Evolutionary conservation across 2,329 filamentous ascomycete genomes (phyloP).

Genomic region (Thielaviopsis cerberus): DNA sequence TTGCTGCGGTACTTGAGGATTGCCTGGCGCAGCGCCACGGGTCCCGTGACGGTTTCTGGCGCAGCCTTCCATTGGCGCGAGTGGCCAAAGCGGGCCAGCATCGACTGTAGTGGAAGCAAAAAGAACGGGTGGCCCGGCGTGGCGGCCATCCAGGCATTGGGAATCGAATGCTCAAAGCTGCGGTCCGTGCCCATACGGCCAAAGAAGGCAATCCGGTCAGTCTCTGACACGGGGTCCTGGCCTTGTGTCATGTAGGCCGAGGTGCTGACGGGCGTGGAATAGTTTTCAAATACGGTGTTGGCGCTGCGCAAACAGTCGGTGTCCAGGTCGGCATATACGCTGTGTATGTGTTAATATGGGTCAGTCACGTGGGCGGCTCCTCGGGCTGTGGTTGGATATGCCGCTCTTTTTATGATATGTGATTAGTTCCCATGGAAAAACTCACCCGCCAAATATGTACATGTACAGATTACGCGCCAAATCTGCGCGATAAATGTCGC

Average conservation of each 20-base stretch:
- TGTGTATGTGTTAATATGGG: not conserved
- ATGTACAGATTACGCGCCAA: constrained; percentile 20
- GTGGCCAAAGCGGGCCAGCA: constrained; percentile 8
- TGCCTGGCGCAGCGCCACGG: constrained; percentile 12
- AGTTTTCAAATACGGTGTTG: constrained; percentile 14
- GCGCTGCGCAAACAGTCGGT: constrained; percentile 18
- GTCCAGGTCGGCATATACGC: constrained; percentile 19
- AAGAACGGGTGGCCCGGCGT: constrained; percentile 20
- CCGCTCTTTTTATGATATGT: no score
- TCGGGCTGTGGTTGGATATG: not conserved
- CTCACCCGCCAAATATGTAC: constrained; percentile 20
- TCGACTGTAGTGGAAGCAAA: constrained; percentile 15
- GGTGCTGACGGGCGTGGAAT: constrained; percentile 10
- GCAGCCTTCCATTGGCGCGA: not conserved
- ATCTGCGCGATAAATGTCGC: constrained; percentile 19
- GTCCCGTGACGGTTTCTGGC: constrained; percentile 12
- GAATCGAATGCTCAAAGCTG: constrained; percentile 18
- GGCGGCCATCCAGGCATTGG: constrained; percentile 22
- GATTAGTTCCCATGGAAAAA: not conserved
- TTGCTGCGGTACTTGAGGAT: constrained; percentile 10
- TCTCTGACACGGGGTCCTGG: not conserved
- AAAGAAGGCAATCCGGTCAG: constrained; percentile 15
- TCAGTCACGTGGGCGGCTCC: not conserved
- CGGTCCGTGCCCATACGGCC: constrained; percentile 19
- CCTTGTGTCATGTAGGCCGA: not conserved